Base-by-base conservation (phyloP, 352 stramenopile genomes). In the Phytophthora litchii region DNA sequence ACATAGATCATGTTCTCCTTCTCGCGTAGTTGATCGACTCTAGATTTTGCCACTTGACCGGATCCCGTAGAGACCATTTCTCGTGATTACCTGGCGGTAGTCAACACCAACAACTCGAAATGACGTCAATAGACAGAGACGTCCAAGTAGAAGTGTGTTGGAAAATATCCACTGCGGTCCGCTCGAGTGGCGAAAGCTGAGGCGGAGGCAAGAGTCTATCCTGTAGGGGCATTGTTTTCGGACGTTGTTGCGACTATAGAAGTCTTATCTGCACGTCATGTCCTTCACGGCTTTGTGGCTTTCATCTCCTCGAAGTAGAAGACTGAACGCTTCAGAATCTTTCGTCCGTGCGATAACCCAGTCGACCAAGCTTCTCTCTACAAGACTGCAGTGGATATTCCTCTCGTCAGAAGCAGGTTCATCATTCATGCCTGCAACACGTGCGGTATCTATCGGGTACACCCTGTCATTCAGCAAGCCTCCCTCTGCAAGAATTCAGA, bases 401-500 rank as follows among this genome's bases (percentile, higher is more conserved):
- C 6, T 29, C 51, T 20, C 49, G 16, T 23, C 36, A 54, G 47
- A 4, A 38, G 51, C 34, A 34, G 8, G 41, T 42, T 35, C 27
- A 20, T 47, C 17, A 19, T 17, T 38, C 46, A 36, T 41, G 23
- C 23, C 8, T 21, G 31, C 13, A 20, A 17, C 32, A 25, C 2
- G 36, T 38, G 11, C 25, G 20, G 31, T 54, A 54, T 54, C 47
- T 54, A 54, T 54, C 47, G 10, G 27, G 12, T 51, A 29, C 31
- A 42, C 38, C 3, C 5, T 27, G 23, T 27, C n/a, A n/a, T n/a
- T n/a, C n/a, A n/a, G 10, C 23, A 48, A 32, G 12, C 37, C 31
- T 35, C 47, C 27, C 34, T 49, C 34, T 60, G 25, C 19, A 53
- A 60, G 41, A 54, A 65, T 61, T 66, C 58, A 54, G 58, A 13